A percentile compares a stretch with the other conserved stretches of the same genome.
These are phyloP conservation scores for Globisporangium megalacanthum DNA, from an alignment of 352 stramenopile species.

Conservation along the genomic window DNA sequence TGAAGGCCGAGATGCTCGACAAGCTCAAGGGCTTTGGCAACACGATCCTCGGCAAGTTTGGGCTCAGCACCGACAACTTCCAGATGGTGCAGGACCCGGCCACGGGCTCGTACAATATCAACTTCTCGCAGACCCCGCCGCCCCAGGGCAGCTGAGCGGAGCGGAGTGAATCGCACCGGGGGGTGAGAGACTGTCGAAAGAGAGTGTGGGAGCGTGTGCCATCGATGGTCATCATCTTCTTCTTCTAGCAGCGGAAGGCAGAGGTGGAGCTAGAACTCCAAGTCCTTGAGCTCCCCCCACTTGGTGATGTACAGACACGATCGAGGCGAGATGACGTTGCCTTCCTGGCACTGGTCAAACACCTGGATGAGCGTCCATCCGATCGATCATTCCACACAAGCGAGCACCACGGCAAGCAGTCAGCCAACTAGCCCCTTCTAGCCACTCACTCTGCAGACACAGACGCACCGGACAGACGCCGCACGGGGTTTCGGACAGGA, in stretches of 20 bases:
- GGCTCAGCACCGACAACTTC: slow-evolving; percentile 99
- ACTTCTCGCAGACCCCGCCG: slow-evolving; percentile 76
- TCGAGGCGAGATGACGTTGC: slow-evolving; percentile 87
- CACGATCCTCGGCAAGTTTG: slow-evolving; percentile 98
- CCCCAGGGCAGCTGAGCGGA: slow-evolving; percentile 8
- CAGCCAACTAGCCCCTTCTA: background rate
- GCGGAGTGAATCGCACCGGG: too few relatives aligned
- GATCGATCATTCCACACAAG: slow-evolving; percentile 1
- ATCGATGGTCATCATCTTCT: background rate
- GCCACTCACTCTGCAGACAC: background rate
- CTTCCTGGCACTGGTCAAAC: slow-evolving; percentile 88
- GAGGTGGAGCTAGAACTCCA: slow-evolving; percentile 55
- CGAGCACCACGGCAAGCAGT: background rate
- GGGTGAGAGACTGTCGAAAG: background rate
- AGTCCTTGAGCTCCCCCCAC: slow-evolving; percentile 87
- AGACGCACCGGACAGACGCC: slow-evolving; percentile 81
- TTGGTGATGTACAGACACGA: slow-evolving; percentile 90
- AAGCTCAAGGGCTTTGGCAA: slow-evolving; percentile 99
- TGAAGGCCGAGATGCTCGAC: slow-evolving; percentile 97
- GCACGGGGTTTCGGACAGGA: slow-evolving; percentile 86
- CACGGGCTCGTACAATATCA: slow-evolving; percentile 97
- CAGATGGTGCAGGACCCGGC: slow-evolving; percentile 97
- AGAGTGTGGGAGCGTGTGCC: background rate
- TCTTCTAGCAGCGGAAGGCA: background rate
- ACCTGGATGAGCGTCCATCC: slow-evolving; percentile 30